Base-by-base conservation (phyloP, 2,329 filamentous ascomycete species). In the Sodiomyces alkalinus region DNA sequence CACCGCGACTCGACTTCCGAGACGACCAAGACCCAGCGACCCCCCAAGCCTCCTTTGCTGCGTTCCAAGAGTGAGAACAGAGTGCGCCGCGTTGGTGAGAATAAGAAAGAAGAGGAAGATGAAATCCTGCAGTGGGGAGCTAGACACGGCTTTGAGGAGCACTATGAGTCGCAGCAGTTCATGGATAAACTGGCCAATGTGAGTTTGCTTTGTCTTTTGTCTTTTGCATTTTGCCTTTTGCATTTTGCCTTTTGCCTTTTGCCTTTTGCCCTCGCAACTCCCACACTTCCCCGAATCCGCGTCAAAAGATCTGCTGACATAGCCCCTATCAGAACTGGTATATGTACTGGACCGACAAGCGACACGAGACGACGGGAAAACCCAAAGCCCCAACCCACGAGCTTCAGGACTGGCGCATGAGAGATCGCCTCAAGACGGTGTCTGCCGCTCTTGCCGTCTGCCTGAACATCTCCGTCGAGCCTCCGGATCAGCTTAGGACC, bases 331-430 rank as follows among this genome's bases (percentile, higher is more conserved):
- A 93, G 80, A 92, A 83, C 41, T 98, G 92, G 73, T 96, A 93
- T 61, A 96, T 96, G 87, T 98, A 98, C 56, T 98, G 81, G 53
- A 94, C 87, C 38, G 90, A 98, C 54, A 96, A 96, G 55, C 78
- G 87, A 29, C 90, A 98, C 55, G 90, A 96, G 50, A 90, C 83
- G 14, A 87, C 83, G 19, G 90, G 85, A 14, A 83, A 86, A 40
- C 82, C 85, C 11, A 82, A 85, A 47, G 67, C 72, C 29, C 66
- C 64, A 12, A 52, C 58, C 16, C 70, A 69, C 40, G 63, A 73
- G 37, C 58, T 92, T 5, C 80, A 92, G 48, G 90, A 96, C 50
- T 98, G 90, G 90, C 79, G 90, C 33, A 94, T 96, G 80, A 77
- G 85, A 41, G 90, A 98, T 51, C 72, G 90, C 10, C 63, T 96